Evolutionary conservation across 2,329 filamentous ascomycete species (phyloP).

Genomic region (Incumbomyces delicatus): DNA sequence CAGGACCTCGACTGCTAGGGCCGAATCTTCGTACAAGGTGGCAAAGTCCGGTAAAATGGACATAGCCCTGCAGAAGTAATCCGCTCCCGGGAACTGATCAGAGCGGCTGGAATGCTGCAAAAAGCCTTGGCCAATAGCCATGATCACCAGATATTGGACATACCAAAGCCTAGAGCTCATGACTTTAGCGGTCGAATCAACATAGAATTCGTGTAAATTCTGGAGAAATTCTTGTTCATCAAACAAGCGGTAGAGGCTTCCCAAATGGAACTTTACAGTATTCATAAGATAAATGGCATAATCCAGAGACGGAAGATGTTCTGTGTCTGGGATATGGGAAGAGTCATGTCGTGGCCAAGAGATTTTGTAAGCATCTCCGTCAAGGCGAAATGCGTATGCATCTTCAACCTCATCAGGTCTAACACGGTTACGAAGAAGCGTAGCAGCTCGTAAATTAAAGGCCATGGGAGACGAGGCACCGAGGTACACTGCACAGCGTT

Average conservation of each 20-base stretch:
- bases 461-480: slow-evolving; percentile 30
- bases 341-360: slow-evolving; percentile 33
- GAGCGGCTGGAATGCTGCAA: slow-evolving; percentile 30
- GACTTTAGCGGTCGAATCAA: slow-evolving; percentile 23
- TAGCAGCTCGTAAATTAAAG: slow-evolving; percentile 33
- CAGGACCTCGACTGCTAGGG: slow-evolving; percentile 40
- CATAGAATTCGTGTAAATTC: slow-evolving; percentile 34
- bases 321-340: slow-evolving; percentile 21
- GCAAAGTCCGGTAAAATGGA: slow-evolving; percentile 35
- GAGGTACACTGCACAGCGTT: slow-evolving; percentile 14
- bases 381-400: too few species aligned
- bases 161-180: slow-evolving; percentile 36
- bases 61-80: slow-evolving; percentile 38
- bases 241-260: slow-evolving; percentile 45
- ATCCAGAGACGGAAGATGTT: slow-evolving; percentile 40
- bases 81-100: slow-evolving; percentile 36
- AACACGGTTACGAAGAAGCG: too few species aligned
- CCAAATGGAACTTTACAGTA: slow-evolving; percentile 47
- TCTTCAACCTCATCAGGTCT: too few species aligned
- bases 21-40: slow-evolving; percentile 33
- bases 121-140: slow-evolving; percentile 48
- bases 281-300: slow-evolving; percentile 45
- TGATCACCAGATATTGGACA: slow-evolving; percentile 44
- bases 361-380: slow-evolving; percentile 28
- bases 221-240: slow-evolving; percentile 44